Base-by-base conservation (phyloP, 179 eudicot genomes). In the Camellia oleifera region DNA sequence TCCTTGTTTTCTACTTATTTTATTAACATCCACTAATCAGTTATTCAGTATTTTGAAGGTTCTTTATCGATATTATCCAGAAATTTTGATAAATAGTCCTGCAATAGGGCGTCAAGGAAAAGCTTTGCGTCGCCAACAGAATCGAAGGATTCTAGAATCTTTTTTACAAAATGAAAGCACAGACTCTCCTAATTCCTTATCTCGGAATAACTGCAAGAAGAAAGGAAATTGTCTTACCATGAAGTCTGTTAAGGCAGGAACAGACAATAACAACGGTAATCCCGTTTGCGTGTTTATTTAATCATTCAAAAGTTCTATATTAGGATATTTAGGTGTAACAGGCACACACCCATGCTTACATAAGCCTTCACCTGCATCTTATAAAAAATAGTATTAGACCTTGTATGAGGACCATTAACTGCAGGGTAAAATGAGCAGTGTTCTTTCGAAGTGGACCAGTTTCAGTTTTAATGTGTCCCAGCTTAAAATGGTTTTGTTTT, bases 81-180 rank as follows among this genome's bases (percentile, higher is more conserved):
- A 89, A 79, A 79, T 83, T 82, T 80, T 92, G 78, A 72, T 48
- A 52, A 80, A 54, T 66, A 92, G 80, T 87, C 97, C 97, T 72
- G 79, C 94, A 42, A 84, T 95, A 65, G 98, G 98, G 50, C 97
- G 94, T 57, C 98, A 93, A 88, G 98, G 98, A 80, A 95, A 95
- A 83, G 97, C 94, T 69, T 83, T 95, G 64, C 92, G 90, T 75
- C 97, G 97, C 82, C 91, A 87, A 66, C 90, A 89, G 56, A 82
- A 83, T 65, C 85, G 81, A 69, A 87, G 78, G 82, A 57, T 64
- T 64, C 58, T 80, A 61, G 74, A 83, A 77, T 81, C 84, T 57
- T 65, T 79, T 69, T 53, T 88, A 61, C 81, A 82, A 74, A 69
- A 45, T 60, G 78, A 82, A 53, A 77, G 80, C 80, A 83, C 66